Percentiles rank a stretch among this genome's conserved stretches.
Evolutionary conservation across 768 basidiomycete species (phyloP).

Genomic region (Symmetrospora coprosmae): DNA sequence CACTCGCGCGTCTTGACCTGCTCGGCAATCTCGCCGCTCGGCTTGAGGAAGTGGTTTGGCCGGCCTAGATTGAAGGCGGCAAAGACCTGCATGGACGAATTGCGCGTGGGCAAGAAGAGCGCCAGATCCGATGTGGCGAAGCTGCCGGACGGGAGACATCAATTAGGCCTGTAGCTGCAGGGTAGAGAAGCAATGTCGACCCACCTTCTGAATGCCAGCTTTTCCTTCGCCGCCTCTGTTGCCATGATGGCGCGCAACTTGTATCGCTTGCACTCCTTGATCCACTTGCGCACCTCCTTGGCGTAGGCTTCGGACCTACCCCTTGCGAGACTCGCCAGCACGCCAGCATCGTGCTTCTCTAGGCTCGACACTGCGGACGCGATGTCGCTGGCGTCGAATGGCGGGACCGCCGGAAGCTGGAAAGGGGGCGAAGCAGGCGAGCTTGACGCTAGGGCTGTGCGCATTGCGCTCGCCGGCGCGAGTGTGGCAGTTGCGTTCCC

Average conservation of each 20-base stretch:
- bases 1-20: conserved; percentile 77
- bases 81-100: conserved; percentile 87
- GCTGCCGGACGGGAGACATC: conserved; percentile 26
- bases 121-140: conserved; percentile 91
- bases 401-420: too few relatives aligned
- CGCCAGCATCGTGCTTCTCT: conserved; percentile 15
- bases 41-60: conserved; percentile 92
- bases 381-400: background rate
- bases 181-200: background rate
- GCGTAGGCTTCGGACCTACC: conserved; percentile 36
- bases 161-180: too few relatives aligned
- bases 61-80: conserved; percentile 97
- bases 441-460: too few relatives aligned
- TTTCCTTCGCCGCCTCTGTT: conserved; percentile 47
- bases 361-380: background rate
- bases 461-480: too few relatives aligned
- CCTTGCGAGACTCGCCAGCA: conserved; percentile 34
- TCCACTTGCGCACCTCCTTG: conserved; percentile 68
- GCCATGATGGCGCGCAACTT: conserved; percentile 56
- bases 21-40: conserved; percentile 69
- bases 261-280: conserved; percentile 91
- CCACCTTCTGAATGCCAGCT: conserved; percentile 78
- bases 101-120: conserved; percentile 85
- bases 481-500: too few relatives aligned
- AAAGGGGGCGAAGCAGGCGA: too few relatives aligned